Base-by-base conservation (phyloP, 805 yeast species). In the Wickerhamiella siamensis region DNA sequence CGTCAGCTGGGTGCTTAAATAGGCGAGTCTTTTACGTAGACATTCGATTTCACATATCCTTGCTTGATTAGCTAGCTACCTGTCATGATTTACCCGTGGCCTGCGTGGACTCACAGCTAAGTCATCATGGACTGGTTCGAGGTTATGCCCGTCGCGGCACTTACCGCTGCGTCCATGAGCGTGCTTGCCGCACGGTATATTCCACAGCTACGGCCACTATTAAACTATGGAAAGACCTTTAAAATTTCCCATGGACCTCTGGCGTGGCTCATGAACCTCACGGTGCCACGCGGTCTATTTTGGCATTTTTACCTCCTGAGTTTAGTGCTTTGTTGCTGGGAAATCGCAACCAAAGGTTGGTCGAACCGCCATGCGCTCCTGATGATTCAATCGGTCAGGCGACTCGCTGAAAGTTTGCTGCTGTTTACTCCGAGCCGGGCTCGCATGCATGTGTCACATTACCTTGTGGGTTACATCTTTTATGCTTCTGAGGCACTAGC, bases 401-500 rank as follows among this genome's bases (percentile, higher is more conserved):
- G 87, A 34, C 43, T 62, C 2, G 56, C 52, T 35, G 87, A 79
- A 51, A 69, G 76, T 48, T 37, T 57, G 2, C 57, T 41, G 39
- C 59, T 77, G 15, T 63, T 66, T 33, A 65, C 64, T 46, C 59
- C 69, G 22, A 36, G 59, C 4, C 50, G 46, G 1, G 62, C 80
- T 1, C 60, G 61, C 16, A 77, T 79, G 54, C 77, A 77, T 48
- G 31, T 75, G 10, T 56, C 69, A 12, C 84, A 79, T 51, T 79
- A 77, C 50, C 12, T 72, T 1, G 74, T 69, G 3, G 87, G 87
- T 0, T 22, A 72, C 3, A 50, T 55, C 9, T 77, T 71, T 54
- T 79, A 79, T 39, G 8, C 44, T 1, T 22, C 39, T 26, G 50
- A 57, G 31, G 50, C 46, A 1, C 15, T 45, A 5, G 29, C 34